Base-by-base conservation (phyloP, 257 asterid species). In the Plantago major region DNA sequence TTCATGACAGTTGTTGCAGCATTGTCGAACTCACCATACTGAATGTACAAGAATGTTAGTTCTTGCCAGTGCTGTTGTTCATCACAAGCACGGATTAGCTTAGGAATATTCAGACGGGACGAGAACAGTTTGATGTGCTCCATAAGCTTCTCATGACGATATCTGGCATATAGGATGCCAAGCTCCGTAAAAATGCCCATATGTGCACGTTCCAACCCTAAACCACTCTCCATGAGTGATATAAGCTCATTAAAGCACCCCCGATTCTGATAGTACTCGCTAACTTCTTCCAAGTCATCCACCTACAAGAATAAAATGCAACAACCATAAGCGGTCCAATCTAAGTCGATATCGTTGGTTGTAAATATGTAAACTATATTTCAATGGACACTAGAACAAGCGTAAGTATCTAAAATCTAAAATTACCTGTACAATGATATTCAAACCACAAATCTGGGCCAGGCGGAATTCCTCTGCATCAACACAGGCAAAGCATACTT, bases 1-100 rank as follows among this genome's bases (percentile, higher is more conserved):
- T 93, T 93, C 99, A 90, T 93, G 73, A 93, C 97, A 12, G 97
- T 93, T 16, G 99, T 90, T 59, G 97, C 99, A 75, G 99, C 99
- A 82, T 90, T 93, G 69, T 90, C 99, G 68, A 90, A 93, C 81
- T 93, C 99, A 58, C 87, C 97, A 72, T 93, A 93, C 70, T 93
- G 99, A 75, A 79, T 78, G 65, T 93, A 90, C 73, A 93, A 75
- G 81, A 85, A 93, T 1, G 99, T 93, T 5, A 93, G 83, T 67
- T 93, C 99, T 78, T 87, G 78, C 97, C 97, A 93, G 74, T 93
- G 99, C 73, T 93, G 99, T 73, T 93, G 99, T 71, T 93, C 99
- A 69, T 93, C 99, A 65, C 99, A 93, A 47, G 99, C 97, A 68
- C 99, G 82, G 81, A 93, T 93, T 52, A 93, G 87, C 80, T 93